Conservation (phyloP, 2,329 filamentous ascomycete genomes). For the Penicillium sp. region DNA sequence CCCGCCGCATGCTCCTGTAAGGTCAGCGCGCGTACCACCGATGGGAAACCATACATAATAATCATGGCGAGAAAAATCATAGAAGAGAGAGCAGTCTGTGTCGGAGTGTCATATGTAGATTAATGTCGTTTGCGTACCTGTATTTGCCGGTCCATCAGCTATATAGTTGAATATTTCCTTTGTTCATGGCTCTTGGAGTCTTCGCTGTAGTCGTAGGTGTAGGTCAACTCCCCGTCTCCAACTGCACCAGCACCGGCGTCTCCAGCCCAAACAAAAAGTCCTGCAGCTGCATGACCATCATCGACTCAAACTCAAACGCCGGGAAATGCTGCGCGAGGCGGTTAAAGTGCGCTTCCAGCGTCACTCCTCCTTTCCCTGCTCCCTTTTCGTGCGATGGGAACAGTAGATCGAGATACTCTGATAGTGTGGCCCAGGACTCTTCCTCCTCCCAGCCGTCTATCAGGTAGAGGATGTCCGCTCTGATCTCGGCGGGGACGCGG, state of each 20-base stretch:
- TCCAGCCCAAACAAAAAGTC: constrained; percentile 41
- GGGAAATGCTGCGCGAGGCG: constrained; percentile 21
- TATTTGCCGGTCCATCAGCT: no score
- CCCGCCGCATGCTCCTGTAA: constrained; percentile 32
- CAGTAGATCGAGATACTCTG: constrained; percentile 1
- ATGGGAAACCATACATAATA: no score
- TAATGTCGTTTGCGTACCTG: no score
- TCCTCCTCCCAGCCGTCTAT: constrained; percentile 38
- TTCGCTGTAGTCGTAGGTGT: no score
- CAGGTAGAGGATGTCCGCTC: constrained; percentile 45
- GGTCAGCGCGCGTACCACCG: neutral
- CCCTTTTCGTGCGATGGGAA: neutral
- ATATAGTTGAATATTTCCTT: no score
- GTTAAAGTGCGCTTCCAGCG: neutral
- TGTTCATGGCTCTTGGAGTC: no score
- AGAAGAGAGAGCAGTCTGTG: no score
- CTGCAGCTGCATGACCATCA: constrained; percentile 40
- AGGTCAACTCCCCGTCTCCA: constrained; percentile 45
- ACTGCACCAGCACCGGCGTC: constrained; percentile 49
- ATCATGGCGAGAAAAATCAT: no score
- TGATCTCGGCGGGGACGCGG: constrained; percentile 29
- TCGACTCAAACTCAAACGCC: constrained; percentile 35
- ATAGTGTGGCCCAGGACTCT: neutral
- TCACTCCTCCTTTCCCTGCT: neutral
- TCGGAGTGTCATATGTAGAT: no score